Base-by-base conservation (phyloP, 2,329 filamentous ascomycete genomes). In the Fusarium mexicanum region DNA sequence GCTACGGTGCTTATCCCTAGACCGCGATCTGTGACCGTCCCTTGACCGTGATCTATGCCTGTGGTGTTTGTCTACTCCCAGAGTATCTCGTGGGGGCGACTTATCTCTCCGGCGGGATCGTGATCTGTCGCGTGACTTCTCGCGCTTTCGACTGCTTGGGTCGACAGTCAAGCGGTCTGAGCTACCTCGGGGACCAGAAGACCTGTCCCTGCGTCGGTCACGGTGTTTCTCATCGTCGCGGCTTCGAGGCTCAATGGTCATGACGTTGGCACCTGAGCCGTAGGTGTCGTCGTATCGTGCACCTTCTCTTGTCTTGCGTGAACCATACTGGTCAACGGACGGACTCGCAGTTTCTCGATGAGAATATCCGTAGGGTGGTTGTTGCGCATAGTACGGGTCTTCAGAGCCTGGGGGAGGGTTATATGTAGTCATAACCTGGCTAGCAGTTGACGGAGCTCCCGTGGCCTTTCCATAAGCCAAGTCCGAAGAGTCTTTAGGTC, bases 221-320 rank as follows among this genome's bases (percentile, higher is more conserved):
- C 79, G 78, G 43, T 80, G 81, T 59, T 79, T 80, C 44, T 82
- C 81, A 60, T 82, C 78, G 29, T 81, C 82, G 55, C 81, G 78
- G 53, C 76, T 74, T 40, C 80, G 75, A 8, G 84, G 82, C 31
- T 86, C 86, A 33, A 85, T 85, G 1, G 83, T 84, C 59, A 87
- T 72, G 35, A 87, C 78, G 65, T 81, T 86, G 55, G 82, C 67
- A 16, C 78, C 80, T 20, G 85, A 82, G 58, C 72, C 73, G 17
- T 83, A 83, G 6, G 83, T 80, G 63, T 86, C 85, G 17, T 80
- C 79, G 29, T 73, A 75, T 43, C 76, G 71, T 18, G 77, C 67
- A 54, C 76, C 71, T 20, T 74, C 77, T 22, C 67, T 75, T 38
- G 75, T 72, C 47, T 62, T 75, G 44, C 70, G 73, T 26, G 68